These are phyloP conservation scores for Macrotyloma uniflorum DNA, from an alignment of 306 rosid species.

Conservation along the genomic window DNA sequence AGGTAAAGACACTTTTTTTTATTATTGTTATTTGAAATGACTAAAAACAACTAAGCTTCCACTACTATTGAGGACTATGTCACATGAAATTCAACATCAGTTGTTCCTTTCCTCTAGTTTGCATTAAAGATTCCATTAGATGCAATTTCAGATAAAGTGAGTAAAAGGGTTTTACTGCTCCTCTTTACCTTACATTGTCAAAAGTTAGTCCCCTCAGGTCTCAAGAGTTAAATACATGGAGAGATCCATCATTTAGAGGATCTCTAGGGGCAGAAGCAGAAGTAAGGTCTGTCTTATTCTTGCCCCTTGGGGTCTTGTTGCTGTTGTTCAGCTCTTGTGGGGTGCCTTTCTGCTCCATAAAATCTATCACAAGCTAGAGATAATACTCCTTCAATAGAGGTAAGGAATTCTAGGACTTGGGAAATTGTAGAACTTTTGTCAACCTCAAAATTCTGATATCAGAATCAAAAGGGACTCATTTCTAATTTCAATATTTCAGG, in stretches of 20 bases:
- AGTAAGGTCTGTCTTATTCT: slow-evolving; percentile 45
- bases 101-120: slow-evolving; percentile 11
- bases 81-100: slow-evolving; percentile 43
- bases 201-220: slow-evolving; percentile 46
- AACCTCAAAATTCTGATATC: slow-evolving; percentile 16
- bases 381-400: slow-evolving; percentile 40
- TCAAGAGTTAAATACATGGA: slow-evolving; percentile 44
- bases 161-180: slow-evolving; percentile 27
- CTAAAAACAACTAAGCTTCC: slow-evolving; percentile 33
- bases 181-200: slow-evolving; percentile 36
- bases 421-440: background rate
- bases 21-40: slow-evolving; percentile 15
- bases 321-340: slow-evolving; percentile 33
- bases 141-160: slow-evolving; percentile 12
- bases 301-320: slow-evolving; percentile 30
- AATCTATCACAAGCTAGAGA: slow-evolving; percentile 12
- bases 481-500: slow-evolving; percentile 44
- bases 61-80: slow-evolving; percentile 23
- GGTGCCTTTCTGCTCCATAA: slow-evolving; percentile 39
- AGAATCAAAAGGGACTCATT: slow-evolving; percentile 9
- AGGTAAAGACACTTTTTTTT: slow-evolving; percentile 24
- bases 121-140: slow-evolving; percentile 33
- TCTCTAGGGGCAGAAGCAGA: slow-evolving; percentile 36
- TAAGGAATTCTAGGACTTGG: slow-evolving; percentile 21
- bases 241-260: slow-evolving; percentile 44